phyloP scores from a whole-genome alignment of 1,139 yeast species.

The Debaryomycetaceae sp. region DNA sequence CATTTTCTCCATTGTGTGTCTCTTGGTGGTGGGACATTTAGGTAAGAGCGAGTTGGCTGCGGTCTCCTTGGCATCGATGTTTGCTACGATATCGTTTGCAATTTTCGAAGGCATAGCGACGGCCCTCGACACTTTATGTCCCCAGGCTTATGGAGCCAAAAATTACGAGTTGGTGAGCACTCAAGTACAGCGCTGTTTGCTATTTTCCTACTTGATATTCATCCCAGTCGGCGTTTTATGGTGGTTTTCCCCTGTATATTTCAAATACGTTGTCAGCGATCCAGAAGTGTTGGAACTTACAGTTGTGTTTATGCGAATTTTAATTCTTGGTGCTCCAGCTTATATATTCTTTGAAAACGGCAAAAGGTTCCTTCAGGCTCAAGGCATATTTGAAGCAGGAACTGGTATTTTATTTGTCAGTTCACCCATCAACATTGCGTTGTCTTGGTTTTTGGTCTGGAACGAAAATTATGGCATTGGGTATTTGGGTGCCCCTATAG shows the following conservation, averaged over 20 bases:
- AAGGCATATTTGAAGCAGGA: conserved; percentile 89
- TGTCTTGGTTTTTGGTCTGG: conserved; percentile 83
- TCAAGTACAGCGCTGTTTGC: conserved; percentile 62
- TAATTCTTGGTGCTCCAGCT: conserved; percentile 79
- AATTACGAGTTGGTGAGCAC: conserved; percentile 57
- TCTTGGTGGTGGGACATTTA: conserved; percentile 69
- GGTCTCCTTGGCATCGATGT: conserved; percentile 85
- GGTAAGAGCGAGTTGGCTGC: conserved; percentile 75
- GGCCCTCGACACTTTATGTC: conserved; percentile 81
- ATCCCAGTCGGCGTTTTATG: conserved; percentile 62
- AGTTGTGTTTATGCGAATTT: conserved; percentile 57
- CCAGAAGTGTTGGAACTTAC: conserved; percentile 63
- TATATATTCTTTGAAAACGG: conserved; percentile 80
- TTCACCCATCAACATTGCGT: conserved; percentile 72
- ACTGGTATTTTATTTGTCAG: conserved; percentile 72
- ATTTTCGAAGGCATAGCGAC: conserved; percentile 87
- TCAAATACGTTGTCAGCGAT: conserved; percentile 54
- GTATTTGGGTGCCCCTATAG: conserved; percentile 70
- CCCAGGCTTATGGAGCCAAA: conserved; percentile 78
- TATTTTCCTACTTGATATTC: conserved; percentile 52
- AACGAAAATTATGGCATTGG: conserved; percentile 58
- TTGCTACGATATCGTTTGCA: conserved; percentile 80
- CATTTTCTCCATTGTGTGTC: conserved; percentile 65
- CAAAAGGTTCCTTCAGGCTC: conserved; percentile 84
- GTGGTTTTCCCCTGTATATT: conserved; percentile 60